These are phyloP conservation scores for Toxicodendron radicans DNA, from an alignment of 345 rosid species.

Conservation along the genomic window DNA sequence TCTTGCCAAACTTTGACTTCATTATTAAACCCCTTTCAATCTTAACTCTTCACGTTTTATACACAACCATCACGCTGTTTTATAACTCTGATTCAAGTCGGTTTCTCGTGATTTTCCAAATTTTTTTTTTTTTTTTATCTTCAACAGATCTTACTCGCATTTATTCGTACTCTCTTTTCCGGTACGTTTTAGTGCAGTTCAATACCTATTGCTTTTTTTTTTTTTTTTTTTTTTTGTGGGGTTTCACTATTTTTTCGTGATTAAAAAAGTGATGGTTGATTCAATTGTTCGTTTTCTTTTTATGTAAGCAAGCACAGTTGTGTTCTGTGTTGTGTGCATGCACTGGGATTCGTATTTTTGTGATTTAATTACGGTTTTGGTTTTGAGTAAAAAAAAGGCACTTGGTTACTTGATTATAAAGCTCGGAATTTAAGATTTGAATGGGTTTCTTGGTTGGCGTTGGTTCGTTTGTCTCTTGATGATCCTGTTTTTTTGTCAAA, in stretches of 20 bases:
- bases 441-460: constrained; percentile 5
- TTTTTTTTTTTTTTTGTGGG: background rate
- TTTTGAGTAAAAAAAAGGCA: constrained; percentile 21
- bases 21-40: too few relatives aligned
- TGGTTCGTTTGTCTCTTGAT: background rate
- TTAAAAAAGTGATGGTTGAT: background rate
- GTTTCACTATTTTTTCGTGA: background rate
- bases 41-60: background rate
- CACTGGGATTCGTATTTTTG: constrained; percentile 11
- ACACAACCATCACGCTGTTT: background rate
- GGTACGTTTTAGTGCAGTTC: background rate
- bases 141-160: constrained; percentile 16
- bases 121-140: background rate
- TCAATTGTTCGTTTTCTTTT: constrained; percentile 22
- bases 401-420: constrained; percentile 22
- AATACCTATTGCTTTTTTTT: background rate
- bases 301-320: constrained; percentile 35
- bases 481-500: constrained; percentile 15
- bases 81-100: constrained; percentile 4
- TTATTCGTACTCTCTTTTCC: background rate
- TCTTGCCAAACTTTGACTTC: background rate
- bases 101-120: constrained; percentile 3
- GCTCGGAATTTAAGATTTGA: constrained; percentile 10
- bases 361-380: constrained; percentile 3
- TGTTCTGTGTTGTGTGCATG: constrained; percentile 3